Base-by-base conservation (phyloP, 768 basidiomycete species). In the Boletus rubescentipes region DNA sequence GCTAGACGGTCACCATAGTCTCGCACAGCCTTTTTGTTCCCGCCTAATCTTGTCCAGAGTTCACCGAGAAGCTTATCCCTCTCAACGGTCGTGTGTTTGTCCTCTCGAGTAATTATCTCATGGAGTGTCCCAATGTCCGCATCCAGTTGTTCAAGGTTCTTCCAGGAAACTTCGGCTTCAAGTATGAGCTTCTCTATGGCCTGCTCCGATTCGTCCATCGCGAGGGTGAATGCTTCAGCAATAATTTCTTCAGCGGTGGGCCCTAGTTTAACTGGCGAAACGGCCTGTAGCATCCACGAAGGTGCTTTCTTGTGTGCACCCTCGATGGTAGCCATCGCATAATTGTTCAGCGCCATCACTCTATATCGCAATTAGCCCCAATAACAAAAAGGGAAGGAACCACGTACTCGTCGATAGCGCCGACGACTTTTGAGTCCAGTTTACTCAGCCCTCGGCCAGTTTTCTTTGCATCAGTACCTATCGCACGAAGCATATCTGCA, bases 321-420 rank as follows among this genome's bases (percentile, higher is more conserved):
- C 53, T 75, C 73, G 34, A 91, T 89, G 9, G 78, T 74, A 10
- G 75, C 72, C 46, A 89, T 72, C 2, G 86, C 90, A 60, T 87
- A 83, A 50, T 84, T 84, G 55, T 89, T 91, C 46, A 89, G 76
- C 0, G 89, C 86, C 70, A 88, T 78, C 60, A 91, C 83, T 41
- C 87, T 91, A 18, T 30, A 42, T 31, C 5, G 46, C 30, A 9
- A 40, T 59, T 15, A 61, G 55, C 30, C 11, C 26, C 9, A 29
- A 21, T 3, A 14, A 20, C 9, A 50, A 29, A 42, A 37, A 37
- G 1, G 21, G 0, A 9, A 1, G 15, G 11, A n/a, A 30, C 1
- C 1, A 70, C 84, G 64, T 51, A 89, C 89, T 73, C 82, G 56
- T 92, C 90, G 2, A 91, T 85, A 0, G 87, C 81, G 32, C 88